Conservation (phyloP, 345 rosid genomes). For the Lumnitzera racemosa region DNA sequence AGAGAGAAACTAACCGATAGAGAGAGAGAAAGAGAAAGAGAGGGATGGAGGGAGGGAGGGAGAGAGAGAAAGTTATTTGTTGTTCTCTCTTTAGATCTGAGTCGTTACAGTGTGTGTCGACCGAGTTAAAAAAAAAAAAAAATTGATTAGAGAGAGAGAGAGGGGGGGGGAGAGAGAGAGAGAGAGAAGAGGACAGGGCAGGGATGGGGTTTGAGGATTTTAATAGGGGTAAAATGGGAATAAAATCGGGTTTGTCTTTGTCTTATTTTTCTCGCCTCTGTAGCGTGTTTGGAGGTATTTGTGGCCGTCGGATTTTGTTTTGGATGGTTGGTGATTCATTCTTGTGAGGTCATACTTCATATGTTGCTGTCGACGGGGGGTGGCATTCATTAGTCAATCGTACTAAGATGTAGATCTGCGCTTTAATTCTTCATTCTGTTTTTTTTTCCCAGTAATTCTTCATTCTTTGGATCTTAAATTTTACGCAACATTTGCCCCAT, state of each 20-base stretch:
- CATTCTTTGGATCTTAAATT: no score
- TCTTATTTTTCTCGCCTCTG: background rate
- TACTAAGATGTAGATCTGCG: no score
- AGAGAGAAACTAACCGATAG: background rate
- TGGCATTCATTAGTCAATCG: no score
- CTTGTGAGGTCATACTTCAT: no score
- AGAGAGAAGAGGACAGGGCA: background rate
- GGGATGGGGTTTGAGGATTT: background rate
- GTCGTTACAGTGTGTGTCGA: background rate
- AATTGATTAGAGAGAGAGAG: background rate
- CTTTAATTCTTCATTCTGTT: no score
- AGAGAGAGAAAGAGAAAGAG: slow-evolving; percentile 4
- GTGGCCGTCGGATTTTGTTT: slow-evolving; percentile 6
- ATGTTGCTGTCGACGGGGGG: no score
- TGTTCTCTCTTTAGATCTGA: slow-evolving; percentile 17
- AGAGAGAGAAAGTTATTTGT: background rate
- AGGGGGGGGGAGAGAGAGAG: background rate
- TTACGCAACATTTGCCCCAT: no score
- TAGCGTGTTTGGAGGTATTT: background rate
- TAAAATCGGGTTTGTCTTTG: background rate
- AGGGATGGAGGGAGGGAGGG: background rate
- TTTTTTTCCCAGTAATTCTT: no score
- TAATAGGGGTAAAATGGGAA: slow-evolving; percentile 6
- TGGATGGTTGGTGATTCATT: no score
- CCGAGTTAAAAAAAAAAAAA: background rate